Conservation (phyloP, 2,329 filamentous ascomycete genomes). For the Verruconis gallopava region DNA sequence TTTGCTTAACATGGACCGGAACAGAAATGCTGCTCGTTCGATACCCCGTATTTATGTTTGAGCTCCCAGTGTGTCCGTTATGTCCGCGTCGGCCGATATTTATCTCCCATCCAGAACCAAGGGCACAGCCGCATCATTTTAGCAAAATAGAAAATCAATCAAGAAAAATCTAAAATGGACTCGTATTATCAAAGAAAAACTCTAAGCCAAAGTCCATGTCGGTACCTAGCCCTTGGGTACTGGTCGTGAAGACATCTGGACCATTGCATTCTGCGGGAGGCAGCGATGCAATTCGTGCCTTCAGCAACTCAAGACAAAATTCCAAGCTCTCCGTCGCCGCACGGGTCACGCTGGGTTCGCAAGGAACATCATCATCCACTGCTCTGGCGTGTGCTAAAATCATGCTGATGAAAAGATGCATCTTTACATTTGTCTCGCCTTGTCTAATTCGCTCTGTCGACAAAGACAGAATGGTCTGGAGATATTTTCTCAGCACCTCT, state of each 20-base stretch:
- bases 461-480: constrained; percentile 15
- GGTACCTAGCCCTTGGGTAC: background rate
- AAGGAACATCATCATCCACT: constrained; percentile 2
- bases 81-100: too few relatives aligned
- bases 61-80: too few relatives aligned
- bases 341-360: constrained; percentile 10
- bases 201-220: constrained; percentile 10
- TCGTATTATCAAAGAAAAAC: constrained; percentile 12
- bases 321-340: constrained; percentile 14
- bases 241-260: background rate
- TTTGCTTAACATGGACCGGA: too few relatives aligned
- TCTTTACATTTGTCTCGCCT: constrained; percentile 23
- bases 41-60: too few relatives aligned
- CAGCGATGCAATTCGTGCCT: background rate
- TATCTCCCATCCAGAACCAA: too few relatives aligned
- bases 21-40: too few relatives aligned
- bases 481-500: constrained; percentile 14
- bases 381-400: constrained; percentile 16
- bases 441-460: constrained; percentile 16
- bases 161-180: too few relatives aligned
- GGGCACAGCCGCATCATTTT: too few relatives aligned
- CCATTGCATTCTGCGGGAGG: background rate
- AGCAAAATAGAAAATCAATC: too few relatives aligned
- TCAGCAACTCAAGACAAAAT: constrained; percentile 11
- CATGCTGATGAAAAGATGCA: constrained; percentile 19